phyloP scores from a whole-genome alignment of 148 eudicot species.

The Amaranthus hypochondriacus region DNA sequence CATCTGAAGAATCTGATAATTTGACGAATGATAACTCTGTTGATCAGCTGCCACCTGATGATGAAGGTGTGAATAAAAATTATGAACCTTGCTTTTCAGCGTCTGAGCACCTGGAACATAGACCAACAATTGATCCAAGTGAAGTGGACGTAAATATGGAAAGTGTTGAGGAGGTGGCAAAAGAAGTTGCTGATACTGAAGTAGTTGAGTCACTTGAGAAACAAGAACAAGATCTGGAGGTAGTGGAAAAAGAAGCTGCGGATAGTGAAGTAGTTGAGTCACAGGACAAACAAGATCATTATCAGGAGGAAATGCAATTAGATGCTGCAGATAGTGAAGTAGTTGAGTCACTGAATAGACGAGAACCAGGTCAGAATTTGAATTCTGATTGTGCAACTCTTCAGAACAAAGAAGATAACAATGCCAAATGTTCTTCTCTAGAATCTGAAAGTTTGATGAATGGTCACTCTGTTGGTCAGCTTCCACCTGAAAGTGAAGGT shows the following conservation, averaged over 20 bases:
- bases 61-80: neutral
- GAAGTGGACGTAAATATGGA: neutral
- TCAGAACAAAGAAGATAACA: neutral
- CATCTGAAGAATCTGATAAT: neutral
- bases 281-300: too few relatives aligned
- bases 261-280: too few relatives aligned
- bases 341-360: conserved; percentile 8
- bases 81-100: neutral
- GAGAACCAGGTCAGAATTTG: neutral
- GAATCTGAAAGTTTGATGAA: neutral
- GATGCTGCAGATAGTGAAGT: conserved; percentile 16
- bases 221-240: neutral
- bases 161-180: neutral
- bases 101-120: neutral
- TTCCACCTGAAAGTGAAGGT: neutral
- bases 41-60: neutral
- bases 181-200: neutral
- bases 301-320: conserved; percentile 20
- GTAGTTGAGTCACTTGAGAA: neutral
- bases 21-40: neutral
- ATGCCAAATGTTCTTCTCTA: neutral
- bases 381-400: neutral
- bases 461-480: neutral
- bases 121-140: neutral
- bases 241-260: neutral